Evolutionary conservation across 768 basidiomycete genomes (phyloP).

Genomic region (Tricholoma sp.): DNA sequence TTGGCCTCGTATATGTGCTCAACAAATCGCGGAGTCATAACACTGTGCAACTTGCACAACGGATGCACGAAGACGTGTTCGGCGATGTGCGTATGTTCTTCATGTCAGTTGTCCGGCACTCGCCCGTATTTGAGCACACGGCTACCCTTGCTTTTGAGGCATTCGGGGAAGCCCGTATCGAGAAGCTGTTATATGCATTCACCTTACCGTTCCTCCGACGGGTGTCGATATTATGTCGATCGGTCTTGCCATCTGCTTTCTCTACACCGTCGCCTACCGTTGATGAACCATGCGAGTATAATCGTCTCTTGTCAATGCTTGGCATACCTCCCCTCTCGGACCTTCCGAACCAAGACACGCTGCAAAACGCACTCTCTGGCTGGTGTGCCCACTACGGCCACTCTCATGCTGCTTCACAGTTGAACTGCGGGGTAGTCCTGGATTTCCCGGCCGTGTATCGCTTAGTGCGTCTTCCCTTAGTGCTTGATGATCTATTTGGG

Average conservation of each 20-base stretch:
- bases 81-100: slow-evolving; percentile 86
- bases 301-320: slow-evolving; percentile 66
- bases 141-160: slow-evolving; percentile 74
- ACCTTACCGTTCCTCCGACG: slow-evolving; percentile 90
- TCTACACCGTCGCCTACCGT: slow-evolving; percentile 39
- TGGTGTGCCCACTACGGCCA: slow-evolving; percentile 91
- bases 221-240: slow-evolving; percentile 78
- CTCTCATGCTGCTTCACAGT: slow-evolving; percentile 70
- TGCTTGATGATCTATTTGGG: slow-evolving; percentile 81
- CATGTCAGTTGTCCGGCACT: slow-evolving; percentile 87
- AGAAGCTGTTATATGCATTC: slow-evolving; percentile 82
- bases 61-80: slow-evolving; percentile 68
- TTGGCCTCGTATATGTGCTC: slow-evolving; percentile 79
- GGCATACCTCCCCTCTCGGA: slow-evolving; percentile 77
- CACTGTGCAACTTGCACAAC: slow-evolving; percentile 36
- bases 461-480: slow-evolving; percentile 72
- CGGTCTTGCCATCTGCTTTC: slow-evolving; percentile 63
- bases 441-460: slow-evolving; percentile 85
- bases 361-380: slow-evolving; percentile 84
- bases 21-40: slow-evolving; percentile 62
- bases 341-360: slow-evolving; percentile 75
- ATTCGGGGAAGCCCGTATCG: slow-evolving; percentile 79
- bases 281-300: slow-evolving; percentile 58
- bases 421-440: slow-evolving; percentile 73
- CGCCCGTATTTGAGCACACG: slow-evolving; percentile 80